Percentiles rank a stretch among this genome's conserved stretches.
Conservation (phyloP, 2,329 filamentous ascomycete genomes). For the Botryosphaeria dothidea region DNA sequence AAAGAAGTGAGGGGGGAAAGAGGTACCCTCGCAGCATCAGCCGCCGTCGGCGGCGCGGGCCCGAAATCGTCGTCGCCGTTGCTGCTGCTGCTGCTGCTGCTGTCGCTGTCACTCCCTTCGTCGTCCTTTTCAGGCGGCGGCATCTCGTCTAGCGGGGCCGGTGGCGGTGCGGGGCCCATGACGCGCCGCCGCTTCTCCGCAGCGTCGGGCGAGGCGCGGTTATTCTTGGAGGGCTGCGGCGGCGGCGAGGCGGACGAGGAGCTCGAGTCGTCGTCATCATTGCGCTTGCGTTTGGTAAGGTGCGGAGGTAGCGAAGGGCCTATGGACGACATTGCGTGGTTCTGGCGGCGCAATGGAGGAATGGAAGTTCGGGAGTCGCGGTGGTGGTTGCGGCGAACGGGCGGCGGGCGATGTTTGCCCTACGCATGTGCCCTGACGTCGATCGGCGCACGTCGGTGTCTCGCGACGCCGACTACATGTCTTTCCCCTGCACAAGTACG, state of each 20-base stretch:
- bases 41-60: conserved; percentile 41
- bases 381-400: background rate
- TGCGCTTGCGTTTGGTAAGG: conserved; percentile 55
- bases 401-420: background rate
- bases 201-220: conserved; percentile 35
- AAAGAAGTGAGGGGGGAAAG: background rate
- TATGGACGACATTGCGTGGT: conserved; percentile 62
- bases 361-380: background rate
- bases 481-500: background rate
- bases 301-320: conserved; percentile 71
- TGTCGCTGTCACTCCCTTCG: background rate
- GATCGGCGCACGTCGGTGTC: background rate
- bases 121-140: conserved; percentile 38
- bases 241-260: conserved; percentile 26
- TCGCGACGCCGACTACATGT: conserved; percentile 1
- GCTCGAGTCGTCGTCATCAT: conserved; percentile 40
- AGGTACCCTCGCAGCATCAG: conserved; percentile 23
- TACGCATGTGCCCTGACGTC: conserved; percentile 3
- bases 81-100: conserved; percentile 30
- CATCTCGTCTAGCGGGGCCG: conserved; percentile 49
- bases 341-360: background rate
- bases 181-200: conserved; percentile 54
- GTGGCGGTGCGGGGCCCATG: conserved; percentile 58
- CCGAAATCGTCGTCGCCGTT: conserved; percentile 50
- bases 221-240: conserved; percentile 22